Evolutionary conservation across 768 basidiomycete species (phyloP), one percentile per base, ranked within the genome.

Genomic region (Termitomyces bulborhizus): DNA sequence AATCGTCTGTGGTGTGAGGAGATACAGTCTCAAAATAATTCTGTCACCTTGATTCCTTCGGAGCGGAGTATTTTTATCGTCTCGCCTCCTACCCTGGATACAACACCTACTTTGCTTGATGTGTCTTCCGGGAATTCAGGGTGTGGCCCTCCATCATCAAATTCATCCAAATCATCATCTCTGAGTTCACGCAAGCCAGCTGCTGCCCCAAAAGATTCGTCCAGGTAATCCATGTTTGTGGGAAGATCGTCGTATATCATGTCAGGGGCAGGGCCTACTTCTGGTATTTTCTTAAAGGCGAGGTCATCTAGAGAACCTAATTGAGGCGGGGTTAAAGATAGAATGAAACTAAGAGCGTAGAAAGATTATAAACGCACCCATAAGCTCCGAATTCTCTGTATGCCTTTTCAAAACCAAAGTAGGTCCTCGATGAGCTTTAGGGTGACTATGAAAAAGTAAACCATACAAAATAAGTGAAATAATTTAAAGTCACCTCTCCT

Each of bases 201-300:
- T 16, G 90, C 85, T 24, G 88, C 73, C 40, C 88, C 85, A 59
- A 91, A 90, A 3, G 90, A 87, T 51, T 81, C 82, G 60, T 93
- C 91, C 45, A 98, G 75, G 64, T 95, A 98, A 64, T 94, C 90
- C 46, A 77, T 71, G 67, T 98, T 96, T 21, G 79, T 88, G 0
- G 96, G 96, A 8, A 98, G 73, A 66, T 98, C 94, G 62, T 98
- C 96, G 32, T 77, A 74, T 54, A 98, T 86, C 84, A 97, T 85
- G 68, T 98, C 96, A 13, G 90, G 85, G 8, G 84, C 80, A 9
- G 83, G 79, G 21, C 88, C 87, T 41, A 96, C 75, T 60, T 92
- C 86, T 2, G 92, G 92, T 6, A 85, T 65, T 42, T 72, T 75
- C 48, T 75, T 80, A 73, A 96, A 97, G 1, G 93, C 90, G 36